These are phyloP conservation scores for Gossypium aridum DNA, from an alignment of 441 rosid species.

Conservation along the genomic window DNA sequence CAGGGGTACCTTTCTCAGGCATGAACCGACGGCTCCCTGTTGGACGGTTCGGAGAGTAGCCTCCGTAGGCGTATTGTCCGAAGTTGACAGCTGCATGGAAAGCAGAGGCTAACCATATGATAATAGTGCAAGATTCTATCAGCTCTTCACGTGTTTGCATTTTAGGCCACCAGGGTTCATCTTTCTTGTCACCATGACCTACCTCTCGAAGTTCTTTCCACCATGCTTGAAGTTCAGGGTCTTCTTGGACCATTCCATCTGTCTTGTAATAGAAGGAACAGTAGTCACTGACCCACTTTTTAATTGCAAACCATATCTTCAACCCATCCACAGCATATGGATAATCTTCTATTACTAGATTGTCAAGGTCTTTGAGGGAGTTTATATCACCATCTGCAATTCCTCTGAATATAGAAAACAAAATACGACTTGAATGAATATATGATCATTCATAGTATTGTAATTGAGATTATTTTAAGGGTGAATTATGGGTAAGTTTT, in stretches of 20 bases:
- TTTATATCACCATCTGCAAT: conserved; percentile 40
- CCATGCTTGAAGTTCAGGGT: conserved; percentile 54
- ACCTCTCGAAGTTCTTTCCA: conserved; percentile 62
- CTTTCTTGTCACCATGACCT: conserved; percentile 66
- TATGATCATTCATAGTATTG: neutral
- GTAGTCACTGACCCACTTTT: conserved; percentile 48
- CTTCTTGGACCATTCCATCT: conserved; percentile 35
- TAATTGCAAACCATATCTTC: conserved; percentile 59
- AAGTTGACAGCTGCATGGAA: conserved; percentile 64
- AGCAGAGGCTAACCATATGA: conserved; percentile 64
- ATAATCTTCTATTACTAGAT: conserved; percentile 49
- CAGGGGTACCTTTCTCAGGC: conserved; percentile 44
- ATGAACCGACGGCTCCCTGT: conserved; percentile 45
- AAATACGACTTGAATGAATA: neutral
- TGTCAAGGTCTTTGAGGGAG: conserved; percentile 31
- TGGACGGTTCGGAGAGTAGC: conserved; percentile 59
- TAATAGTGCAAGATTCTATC: conserved; percentile 46
- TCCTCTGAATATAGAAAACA: conserved; percentile 29
- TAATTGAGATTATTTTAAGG: too few relatives aligned
- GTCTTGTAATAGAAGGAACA: conserved; percentile 39
- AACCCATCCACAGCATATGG: conserved; percentile 77
- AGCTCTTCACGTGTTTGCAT: conserved; percentile 46
- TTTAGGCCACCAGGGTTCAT: conserved; percentile 64
- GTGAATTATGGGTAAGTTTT: too few relatives aligned
- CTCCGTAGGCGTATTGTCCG: conserved; percentile 24